phyloP scores from a whole-genome alignment of 2,329 filamentous ascomycete genomes.

The Fusarium ambrosium region DNA sequence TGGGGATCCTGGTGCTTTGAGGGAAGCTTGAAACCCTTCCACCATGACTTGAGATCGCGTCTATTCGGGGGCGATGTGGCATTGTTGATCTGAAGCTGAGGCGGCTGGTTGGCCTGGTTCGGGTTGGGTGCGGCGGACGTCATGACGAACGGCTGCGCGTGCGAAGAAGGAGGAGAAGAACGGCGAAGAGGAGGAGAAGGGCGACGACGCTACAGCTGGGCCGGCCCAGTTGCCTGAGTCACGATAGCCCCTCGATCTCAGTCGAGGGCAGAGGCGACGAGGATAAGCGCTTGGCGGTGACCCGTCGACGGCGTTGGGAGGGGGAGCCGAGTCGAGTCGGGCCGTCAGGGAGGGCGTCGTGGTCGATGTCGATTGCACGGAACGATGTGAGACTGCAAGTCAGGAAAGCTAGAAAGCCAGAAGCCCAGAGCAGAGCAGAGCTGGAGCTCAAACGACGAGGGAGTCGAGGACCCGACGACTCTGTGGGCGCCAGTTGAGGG shows the following conservation, averaged over 20 bases:
- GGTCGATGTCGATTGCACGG: constrained; percentile 30
- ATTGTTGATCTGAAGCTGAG: constrained; percentile 51
- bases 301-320: constrained; percentile 24
- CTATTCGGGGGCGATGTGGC: constrained; percentile 81
- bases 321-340: constrained; percentile 15
- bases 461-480: constrained; percentile 36
- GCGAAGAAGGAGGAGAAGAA: constrained; percentile 16
- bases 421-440: constrained; percentile 23
- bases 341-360: constrained; percentile 14
- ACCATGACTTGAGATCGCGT: constrained; percentile 94
- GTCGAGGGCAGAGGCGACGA: constrained; percentile 33
- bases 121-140: constrained; percentile 53
- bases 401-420: constrained; percentile 33
- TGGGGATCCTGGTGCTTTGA: constrained; percentile 68
- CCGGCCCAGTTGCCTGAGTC: constrained; percentile 48
- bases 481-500: constrained; percentile 39
- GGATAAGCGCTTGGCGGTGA: constrained; percentile 32
- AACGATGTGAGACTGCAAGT: constrained; percentile 36
- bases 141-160: constrained; percentile 48
- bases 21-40: constrained; percentile 91
- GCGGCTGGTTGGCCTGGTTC: constrained; percentile 50
- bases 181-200: constrained; percentile 19
- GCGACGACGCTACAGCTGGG: constrained; percentile 45
- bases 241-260: constrained; percentile 43
- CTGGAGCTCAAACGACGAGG: constrained; percentile 39